phyloP scores from a whole-genome alignment of 768 basidiomycete species.

The Agaricus subrufescens region DNA sequence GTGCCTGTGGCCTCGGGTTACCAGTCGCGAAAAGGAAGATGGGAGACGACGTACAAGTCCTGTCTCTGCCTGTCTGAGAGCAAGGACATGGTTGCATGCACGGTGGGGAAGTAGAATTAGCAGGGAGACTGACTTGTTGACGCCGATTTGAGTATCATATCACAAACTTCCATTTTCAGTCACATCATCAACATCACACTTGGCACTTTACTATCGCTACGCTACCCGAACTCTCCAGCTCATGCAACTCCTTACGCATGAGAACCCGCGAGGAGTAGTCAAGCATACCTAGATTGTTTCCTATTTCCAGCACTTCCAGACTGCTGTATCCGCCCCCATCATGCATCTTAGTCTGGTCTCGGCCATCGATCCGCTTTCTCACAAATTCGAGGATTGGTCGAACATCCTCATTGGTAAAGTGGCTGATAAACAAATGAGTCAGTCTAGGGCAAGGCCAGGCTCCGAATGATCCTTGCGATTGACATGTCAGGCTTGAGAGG shows the following conservation, averaged over 20 bases:
- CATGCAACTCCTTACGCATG: background rate
- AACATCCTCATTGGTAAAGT: conserved; percentile 3
- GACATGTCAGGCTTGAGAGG: background rate
- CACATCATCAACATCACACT: background rate
- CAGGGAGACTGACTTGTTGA: background rate
- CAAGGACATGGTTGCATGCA: conserved; percentile 16
- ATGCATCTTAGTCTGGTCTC: too few species aligned
- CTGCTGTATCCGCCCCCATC: background rate
- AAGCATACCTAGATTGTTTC: background rate
- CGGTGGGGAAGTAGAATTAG: background rate
- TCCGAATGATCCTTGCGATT: background rate
- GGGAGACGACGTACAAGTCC: conserved; percentile 18
- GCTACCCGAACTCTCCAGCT: background rate
- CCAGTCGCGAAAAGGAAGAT: conserved; percentile 9
- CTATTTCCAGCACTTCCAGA: conserved; percentile 9
- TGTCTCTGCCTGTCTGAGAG: conserved; percentile 22
- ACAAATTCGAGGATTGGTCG: conserved; percentile 14
- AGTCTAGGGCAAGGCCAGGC: background rate
- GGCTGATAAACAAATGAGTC: background rate
- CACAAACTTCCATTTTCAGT: background rate
- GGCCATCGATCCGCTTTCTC: conserved; percentile 7
- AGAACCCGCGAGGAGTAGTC: background rate
- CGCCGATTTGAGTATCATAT: conserved; percentile 7
- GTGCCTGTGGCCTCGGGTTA: conserved; percentile 41
- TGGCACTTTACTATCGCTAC: background rate